Evolutionary conservation across 2,329 filamentous ascomycete genomes (phyloP).

Genomic region (Lasiodiplodia sp.): DNA sequence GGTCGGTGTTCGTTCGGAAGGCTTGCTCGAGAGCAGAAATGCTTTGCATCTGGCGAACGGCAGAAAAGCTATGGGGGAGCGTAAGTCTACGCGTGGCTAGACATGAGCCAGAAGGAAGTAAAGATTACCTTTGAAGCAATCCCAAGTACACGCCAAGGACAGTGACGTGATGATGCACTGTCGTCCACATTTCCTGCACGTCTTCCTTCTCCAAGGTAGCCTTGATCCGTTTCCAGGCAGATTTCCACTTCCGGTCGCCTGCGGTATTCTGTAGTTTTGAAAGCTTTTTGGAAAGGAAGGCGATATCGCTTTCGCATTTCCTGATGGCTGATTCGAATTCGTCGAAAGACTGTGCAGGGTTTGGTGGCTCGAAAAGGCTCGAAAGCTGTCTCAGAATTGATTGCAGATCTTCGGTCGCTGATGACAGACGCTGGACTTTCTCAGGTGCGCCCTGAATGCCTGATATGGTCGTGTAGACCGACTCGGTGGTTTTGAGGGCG

Average conservation of each 20-base stretch:
- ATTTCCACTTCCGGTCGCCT: background rate
- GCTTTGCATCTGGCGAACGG: background rate
- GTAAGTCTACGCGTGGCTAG: background rate
- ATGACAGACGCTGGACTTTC: background rate
- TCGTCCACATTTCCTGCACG: background rate
- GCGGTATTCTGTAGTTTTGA: background rate
- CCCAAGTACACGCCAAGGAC: background rate
- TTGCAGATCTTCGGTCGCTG: background rate
- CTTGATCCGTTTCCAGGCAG: conserved; percentile 7
- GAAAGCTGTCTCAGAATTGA: background rate
- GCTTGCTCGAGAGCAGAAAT: background rate
- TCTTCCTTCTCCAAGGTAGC: conserved; percentile 1
- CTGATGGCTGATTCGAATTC: background rate
- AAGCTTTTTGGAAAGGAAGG: background rate
- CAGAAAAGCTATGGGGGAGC: background rate
- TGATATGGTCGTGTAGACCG: conserved; percentile 3
- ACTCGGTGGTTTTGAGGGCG: conserved; percentile 20
- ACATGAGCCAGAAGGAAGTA: no score
- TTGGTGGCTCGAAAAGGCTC: background rate
- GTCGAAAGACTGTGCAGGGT: no score
- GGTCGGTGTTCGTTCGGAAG: background rate
- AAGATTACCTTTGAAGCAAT: background rate
- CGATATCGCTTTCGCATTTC: background rate
- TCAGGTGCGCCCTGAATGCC: conserved; percentile 1
- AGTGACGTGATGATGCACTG: background rate